Base-by-base conservation (phyloP, 2,329 filamentous ascomycete species). In the Diaporthe citrichinensis region DNA sequence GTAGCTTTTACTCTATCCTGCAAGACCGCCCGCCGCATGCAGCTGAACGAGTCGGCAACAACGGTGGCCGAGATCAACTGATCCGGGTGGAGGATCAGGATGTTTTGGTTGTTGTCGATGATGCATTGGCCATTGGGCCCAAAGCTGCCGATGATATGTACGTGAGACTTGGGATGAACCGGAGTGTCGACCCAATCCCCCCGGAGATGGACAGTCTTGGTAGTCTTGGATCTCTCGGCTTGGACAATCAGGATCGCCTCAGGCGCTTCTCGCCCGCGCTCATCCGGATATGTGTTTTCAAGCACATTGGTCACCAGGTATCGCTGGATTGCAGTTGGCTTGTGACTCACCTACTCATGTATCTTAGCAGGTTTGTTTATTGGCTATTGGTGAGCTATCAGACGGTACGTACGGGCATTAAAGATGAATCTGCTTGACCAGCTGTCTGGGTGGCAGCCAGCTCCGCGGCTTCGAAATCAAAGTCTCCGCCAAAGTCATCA, bases 1-100 rank as follows among this genome's bases (percentile, higher is more conserved):
- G 95, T 96, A 12, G 95, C 95, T 84, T 98, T 98, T 80, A 99
- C 93, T 44, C 97, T 93, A 83, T 99, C 96, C 83, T 98, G 96
- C 36, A 99, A 90, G 1, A 98, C 96, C 41, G 97, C 95, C 78
- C 96, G 93, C 25, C 97, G 93, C 82, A 94, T 93, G 82, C 97
- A 99, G 34, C 92, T 93, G 82, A 98, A 98, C 0, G 97, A 98
- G 84, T 99, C 97, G n/a, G 95, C 96, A 58, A 99, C 94, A 7
- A 97, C 95, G 0, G 97, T 98, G 3, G 97, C 94, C 3, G 97
- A 98, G 72, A 99, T 94, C 46, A 99, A 90, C 84, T 98, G 96
- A 81, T 99, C 97, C 0, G 97, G 97, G 81, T 99, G 96, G 20
- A 99, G 86, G 74, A 99, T 95, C 69, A 99, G 87, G 83, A 98